Evolutionary conservation across 1,284 basidiomycete genomes (phyloP).

Genomic region (Cutaneotrichosporon sp.): DNA sequence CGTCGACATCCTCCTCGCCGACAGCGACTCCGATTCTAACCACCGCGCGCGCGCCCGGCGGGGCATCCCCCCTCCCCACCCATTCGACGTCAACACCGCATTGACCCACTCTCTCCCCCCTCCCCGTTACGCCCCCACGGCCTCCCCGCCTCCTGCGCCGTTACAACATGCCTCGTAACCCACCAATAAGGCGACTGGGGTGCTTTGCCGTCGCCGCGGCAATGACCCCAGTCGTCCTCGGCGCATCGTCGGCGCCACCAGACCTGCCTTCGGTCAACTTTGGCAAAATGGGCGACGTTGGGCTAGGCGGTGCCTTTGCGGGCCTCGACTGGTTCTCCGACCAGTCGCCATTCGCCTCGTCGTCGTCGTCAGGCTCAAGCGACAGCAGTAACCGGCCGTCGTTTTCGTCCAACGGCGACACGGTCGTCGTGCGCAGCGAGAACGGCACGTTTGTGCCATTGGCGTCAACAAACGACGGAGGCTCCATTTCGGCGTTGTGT

Average conservation of each 20-base stretch:
- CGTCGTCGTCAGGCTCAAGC: constrained; percentile 15
- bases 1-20: not conserved
- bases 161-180: constrained; percentile 19
- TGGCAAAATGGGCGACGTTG: constrained; percentile 82
- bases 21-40: not conserved
- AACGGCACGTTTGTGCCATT: constrained; percentile 27
- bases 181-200: constrained; percentile 23
- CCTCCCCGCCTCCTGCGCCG: not conserved
- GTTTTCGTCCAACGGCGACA: constrained; percentile 38
- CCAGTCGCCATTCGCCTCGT: constrained; percentile 30
- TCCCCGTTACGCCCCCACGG: not conserved
- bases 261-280: constrained; percentile 77
- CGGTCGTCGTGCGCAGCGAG: constrained; percentile 25
- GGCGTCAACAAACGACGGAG: constrained; percentile 40
- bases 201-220: constrained; percentile 15
- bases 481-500: constrained; percentile 38
- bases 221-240: constrained; percentile 23
- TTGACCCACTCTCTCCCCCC: not conserved
- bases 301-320: constrained; percentile 75
- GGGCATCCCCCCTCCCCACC: not conserved
- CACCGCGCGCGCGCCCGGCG: not conserved
- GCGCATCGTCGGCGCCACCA: constrained; percentile 49
- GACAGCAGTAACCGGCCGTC: constrained; percentile 3
- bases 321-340: constrained; percentile 59
- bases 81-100: not conserved